These are phyloP conservation scores for Plectosphaerella sp. DNA, from an alignment of 2,329 filamentous ascomycete species.

Conservation along the genomic window DNA sequence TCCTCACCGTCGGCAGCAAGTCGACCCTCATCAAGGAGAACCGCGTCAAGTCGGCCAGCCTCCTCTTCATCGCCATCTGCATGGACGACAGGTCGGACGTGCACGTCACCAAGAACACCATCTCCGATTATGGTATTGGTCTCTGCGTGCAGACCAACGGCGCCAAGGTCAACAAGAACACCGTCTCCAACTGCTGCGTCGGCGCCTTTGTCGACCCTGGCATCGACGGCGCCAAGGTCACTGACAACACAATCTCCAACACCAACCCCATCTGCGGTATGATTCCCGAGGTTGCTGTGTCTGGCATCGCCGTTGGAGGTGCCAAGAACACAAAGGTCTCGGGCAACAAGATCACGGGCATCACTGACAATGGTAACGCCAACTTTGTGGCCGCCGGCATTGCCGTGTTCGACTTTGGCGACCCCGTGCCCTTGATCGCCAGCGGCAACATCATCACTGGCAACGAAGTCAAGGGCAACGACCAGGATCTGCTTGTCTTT, in stretches of 20 bases:
- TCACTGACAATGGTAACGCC: slow-evolving; percentile 11
- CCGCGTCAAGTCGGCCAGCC: slow-evolving; percentile 13
- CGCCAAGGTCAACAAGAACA: slow-evolving; percentile 25
- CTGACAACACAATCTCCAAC: slow-evolving; percentile 20
- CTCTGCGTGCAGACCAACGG: slow-evolving; percentile 28
- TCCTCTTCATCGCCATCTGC: slow-evolving; percentile 25
- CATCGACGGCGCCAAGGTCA: slow-evolving; percentile 20
- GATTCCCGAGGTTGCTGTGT: slow-evolving; percentile 1
- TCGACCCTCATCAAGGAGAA: slow-evolving; percentile 23
- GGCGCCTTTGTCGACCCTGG: slow-evolving; percentile 27
- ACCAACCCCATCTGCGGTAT: slow-evolving; percentile 10
- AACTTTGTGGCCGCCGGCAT: slow-evolving; percentile 12
- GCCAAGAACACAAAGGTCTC: slow-evolving; percentile 19
- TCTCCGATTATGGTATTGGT: slow-evolving; percentile 23
- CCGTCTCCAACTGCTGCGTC: slow-evolving; percentile 21
- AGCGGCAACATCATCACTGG: slow-evolving; percentile 19
- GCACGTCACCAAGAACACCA: slow-evolving; percentile 19
- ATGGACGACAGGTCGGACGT: slow-evolving; percentile 27
- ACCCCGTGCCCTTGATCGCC: slow-evolving; percentile 9
- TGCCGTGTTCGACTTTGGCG: slow-evolving; percentile 17
- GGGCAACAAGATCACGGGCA: slow-evolving; percentile 21
- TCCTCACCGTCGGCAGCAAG: slow-evolving; percentile 28
- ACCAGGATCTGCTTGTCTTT: slow-evolving; percentile 16
- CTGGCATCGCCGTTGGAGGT: slow-evolving; percentile 22
- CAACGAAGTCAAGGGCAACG: slow-evolving; percentile 23